Evolutionary conservation across 108 stramenopile genomes (phyloP), one percentile per base, ranked within the genome.

Genomic region (Schizochytrium sp.): DNA sequence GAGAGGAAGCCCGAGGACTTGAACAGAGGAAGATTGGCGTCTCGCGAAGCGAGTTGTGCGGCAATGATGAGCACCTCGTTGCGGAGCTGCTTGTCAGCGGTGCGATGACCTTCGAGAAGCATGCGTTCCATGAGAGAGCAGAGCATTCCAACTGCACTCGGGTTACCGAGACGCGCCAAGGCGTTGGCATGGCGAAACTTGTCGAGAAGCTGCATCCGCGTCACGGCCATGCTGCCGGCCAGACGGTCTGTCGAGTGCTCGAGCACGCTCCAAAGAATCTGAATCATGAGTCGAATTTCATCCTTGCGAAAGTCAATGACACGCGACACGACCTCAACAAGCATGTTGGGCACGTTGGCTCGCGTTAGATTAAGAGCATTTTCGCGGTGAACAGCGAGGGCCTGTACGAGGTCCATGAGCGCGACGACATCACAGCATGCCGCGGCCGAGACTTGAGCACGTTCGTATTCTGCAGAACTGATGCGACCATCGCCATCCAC

Each of bases 21-120:
- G 28, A 83, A 83, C 1, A 53, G 28, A 12, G 48, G 43, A 12
- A 12, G 51, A 23, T 83, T 83, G n/a, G 48, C 48, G 76, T 47
- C 76, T 16, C 76, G 45, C 45, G 45, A 6, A 6, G 76, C 76
- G 23, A 83, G 28, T 3, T 53, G 76, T 12, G 45, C 28, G 19
- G 76, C 76, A 12, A 83, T 83, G 76, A 83, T 83, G 23, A 83
- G 76, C n/a, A 83, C 76, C 76, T 83, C 76, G 51, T 83, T 83
- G 48, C 76, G 45, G 25, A 83, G 76, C 28, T 53, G n/a, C 51
- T 83, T 83, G 28, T 83, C 76, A 23, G 45, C 45, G 51, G 19
- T 43, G n/a, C 51, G 19, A 34, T 53, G 51, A 3, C 76, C 76
- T 34, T 83, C 76, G 23, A 83, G 48, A 43, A 83, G 51, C 76